A percentile compares a stretch with the other conserved stretches of the same genome.
Evolutionary conservation across 2,329 filamentous ascomycete genomes (phyloP).

Genomic region (Aureobasidium leucospermi): DNA sequence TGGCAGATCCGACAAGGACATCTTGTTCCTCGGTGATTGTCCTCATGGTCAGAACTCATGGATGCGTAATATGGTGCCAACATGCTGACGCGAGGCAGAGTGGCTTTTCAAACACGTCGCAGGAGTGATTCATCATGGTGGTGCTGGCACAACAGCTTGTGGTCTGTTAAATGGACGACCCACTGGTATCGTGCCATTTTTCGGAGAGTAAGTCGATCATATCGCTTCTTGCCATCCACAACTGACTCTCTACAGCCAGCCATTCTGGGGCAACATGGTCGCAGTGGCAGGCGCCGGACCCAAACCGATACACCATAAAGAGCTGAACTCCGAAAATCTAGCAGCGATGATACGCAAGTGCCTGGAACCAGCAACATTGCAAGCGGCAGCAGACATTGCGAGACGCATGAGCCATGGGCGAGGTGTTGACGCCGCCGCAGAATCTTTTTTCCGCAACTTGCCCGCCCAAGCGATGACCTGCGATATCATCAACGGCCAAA

Average conservation of each 20-base stretch:
- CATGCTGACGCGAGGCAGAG: neutral
- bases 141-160: constrained; percentile 31
- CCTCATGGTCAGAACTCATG: constrained; percentile 3
- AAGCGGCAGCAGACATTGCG: too few relatives aligned
- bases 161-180: constrained; percentile 30
- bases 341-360: constrained; percentile 31
- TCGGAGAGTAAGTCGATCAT: constrained; percentile 29
- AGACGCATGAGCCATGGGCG: too few relatives aligned
- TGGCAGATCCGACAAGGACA: constrained; percentile 25
- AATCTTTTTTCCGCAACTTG: too few relatives aligned
- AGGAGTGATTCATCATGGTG: constrained; percentile 32
- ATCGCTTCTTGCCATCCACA: constrained; percentile 8
- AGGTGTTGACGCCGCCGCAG: too few relatives aligned
- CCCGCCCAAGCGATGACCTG: too few relatives aligned
- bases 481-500: too few relatives aligned
- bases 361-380: constrained; percentile 20
- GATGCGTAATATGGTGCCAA: too few relatives aligned
- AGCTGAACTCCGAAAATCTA: constrained; percentile 30
- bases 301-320: constrained; percentile 31
- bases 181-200: constrained; percentile 35
- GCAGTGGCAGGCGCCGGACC: constrained; percentile 35
- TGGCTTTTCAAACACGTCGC: constrained; percentile 32
- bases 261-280: constrained; percentile 40
- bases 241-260: constrained; percentile 23
- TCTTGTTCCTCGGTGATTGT: constrained; percentile 28